Conservation (phyloP, 352 stramenopile species). For the Elongisporangium anandrum region DNA sequence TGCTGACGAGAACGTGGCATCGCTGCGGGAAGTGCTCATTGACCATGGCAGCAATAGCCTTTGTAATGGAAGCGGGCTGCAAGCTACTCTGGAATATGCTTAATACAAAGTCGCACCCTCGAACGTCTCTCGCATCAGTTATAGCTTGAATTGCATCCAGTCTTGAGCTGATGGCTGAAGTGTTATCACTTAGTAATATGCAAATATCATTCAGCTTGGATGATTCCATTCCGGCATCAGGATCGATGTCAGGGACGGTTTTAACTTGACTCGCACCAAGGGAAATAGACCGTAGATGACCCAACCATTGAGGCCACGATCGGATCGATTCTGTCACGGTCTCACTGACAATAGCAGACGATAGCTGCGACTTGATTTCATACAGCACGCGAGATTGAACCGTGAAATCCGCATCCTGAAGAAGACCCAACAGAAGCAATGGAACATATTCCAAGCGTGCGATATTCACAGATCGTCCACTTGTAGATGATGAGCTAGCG, state of each 20-base stretch:
- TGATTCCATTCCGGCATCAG: background rate
- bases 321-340: conserved; percentile 63
- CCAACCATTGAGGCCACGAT: conserved; percentile 68
- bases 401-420: conserved; percentile 37
- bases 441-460: conserved; percentile 53
- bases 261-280: conserved; percentile 11
- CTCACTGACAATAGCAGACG: conserved; percentile 35
- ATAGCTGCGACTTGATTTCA: conserved; percentile 50
- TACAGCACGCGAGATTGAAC: conserved; percentile 49
- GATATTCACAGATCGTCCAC: conserved; percentile 34
- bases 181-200: conserved; percentile 46
- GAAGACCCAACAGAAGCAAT: conserved; percentile 43
- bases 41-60: conserved; percentile 50
- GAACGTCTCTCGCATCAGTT: conserved; percentile 24
- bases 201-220: conserved; percentile 46
- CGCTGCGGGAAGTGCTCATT: conserved; percentile 42
- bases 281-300: conserved; percentile 35
- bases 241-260: background rate
- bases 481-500: background rate
- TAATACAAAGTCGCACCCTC: conserved; percentile 53
- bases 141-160: conserved; percentile 61
- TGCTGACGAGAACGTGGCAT: conserved; percentile 33
- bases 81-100: conserved; percentile 45
- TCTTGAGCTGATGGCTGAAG: conserved; percentile 28
- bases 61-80: conserved; percentile 30